A percentile compares a stretch with the other conserved stretches of the same genome.
These are phyloP conservation scores for Heliamphora ciliata DNA, from an alignment of 179 eudicot species.

Conservation along the genomic window DNA sequence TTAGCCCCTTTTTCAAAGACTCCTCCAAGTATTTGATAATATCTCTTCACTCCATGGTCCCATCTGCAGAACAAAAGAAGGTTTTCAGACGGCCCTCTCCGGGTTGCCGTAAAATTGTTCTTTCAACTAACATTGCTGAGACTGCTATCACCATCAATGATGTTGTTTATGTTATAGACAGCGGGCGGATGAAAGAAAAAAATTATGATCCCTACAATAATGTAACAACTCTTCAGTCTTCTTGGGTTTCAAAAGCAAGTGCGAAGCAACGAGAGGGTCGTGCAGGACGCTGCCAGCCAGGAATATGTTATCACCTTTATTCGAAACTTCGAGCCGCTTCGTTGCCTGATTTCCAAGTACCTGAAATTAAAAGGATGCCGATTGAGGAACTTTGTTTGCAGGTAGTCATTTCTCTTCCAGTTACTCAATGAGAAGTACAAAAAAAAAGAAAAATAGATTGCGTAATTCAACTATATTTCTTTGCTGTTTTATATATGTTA, in stretches of 20 bases:
- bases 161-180: slow-evolving; percentile 87
- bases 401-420: slow-evolving; percentile 35
- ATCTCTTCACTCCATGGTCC: slow-evolving; percentile 89
- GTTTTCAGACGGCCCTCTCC: slow-evolving; percentile 61
- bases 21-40: slow-evolving; percentile 53
- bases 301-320: slow-evolving; percentile 88
- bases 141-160: slow-evolving; percentile 89
- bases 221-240: slow-evolving; percentile 84
- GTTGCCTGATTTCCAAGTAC: slow-evolving; percentile 74
- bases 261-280: slow-evolving; percentile 97
- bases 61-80: slow-evolving; percentile 73
- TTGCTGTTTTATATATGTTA: neutral
- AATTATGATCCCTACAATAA: slow-evolving; percentile 86
- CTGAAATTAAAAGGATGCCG: slow-evolving; percentile 84
- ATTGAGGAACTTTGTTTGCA: slow-evolving; percentile 94
- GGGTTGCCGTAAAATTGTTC: slow-evolving; percentile 87
- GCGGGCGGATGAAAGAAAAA: slow-evolving; percentile 96
- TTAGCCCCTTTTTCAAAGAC: slow-evolving; percentile 45
- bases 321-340: slow-evolving; percentile 67
- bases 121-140: slow-evolving; percentile 95
- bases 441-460: neutral
- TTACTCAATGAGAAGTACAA: neutral
- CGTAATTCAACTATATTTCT: neutral
- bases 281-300: slow-evolving; percentile 97
- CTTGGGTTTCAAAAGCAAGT: slow-evolving; percentile 93